Evolutionary conservation across 2,329 filamentous ascomycete genomes (phyloP), one percentile per base, ranked within the genome.

Genomic region (Penicillium crustosum): DNA sequence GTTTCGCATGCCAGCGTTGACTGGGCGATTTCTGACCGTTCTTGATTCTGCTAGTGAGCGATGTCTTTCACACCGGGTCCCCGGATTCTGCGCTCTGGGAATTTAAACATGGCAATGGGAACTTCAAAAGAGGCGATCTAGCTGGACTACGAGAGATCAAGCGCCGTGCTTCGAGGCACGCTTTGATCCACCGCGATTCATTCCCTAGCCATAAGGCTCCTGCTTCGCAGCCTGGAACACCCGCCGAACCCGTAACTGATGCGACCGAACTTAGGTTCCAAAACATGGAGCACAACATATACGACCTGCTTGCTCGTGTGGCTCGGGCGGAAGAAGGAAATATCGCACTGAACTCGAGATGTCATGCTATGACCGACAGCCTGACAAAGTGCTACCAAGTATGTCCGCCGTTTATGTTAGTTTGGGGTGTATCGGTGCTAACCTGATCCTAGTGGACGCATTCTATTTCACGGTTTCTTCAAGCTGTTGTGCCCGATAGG

Each of bases 51-150:
- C 36, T 68, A 97, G 94, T 97, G 69, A 97, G 94, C 79, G 94
- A 99, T 74, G 94, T 97, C 23, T 99, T 97, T 72, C 93, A 97
- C 74, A 96, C 92, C 4, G 92, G 91, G 12, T 93, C 90, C 43
- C 92, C 93, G 13, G 94, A 97, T 70, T 92, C 92, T 21, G 92
- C 93, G 0, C 80, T 99, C 31, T 99, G 94, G 94, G 94, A 99
- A 73, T 99, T 99, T 76, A 97, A 97, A 76, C 94, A 99, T 71
- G 94, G 94, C 53, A 95, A 93, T 69, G 93, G 93, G 53, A 97
- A 90, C 73, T 99, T 99, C 80, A 97, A 96, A 77, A 87, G 93
- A 63, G 94, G 94, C 38, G 93, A 99, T 73, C 80, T 99, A 25
- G 87, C 93, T 50, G 92, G 93, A 8, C 78, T 99, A 60, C 86